Evolutionary conservation across 1,284 basidiomycete species (phyloP).

Genomic region (Sporisorium sorghi): DNA sequence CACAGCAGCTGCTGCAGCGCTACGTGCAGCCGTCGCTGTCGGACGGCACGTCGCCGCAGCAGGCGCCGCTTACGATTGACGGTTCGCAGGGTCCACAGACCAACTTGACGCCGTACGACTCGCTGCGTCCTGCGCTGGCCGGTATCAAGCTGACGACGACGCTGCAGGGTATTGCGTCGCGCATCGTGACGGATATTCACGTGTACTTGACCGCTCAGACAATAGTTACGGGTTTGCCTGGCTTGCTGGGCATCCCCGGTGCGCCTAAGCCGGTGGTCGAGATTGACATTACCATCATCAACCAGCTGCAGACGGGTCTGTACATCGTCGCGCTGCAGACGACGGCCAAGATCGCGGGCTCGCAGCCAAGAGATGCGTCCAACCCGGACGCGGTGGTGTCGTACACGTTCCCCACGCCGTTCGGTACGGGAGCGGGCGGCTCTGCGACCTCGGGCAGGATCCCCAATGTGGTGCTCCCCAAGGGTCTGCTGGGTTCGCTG

Average conservation of each 20-base stretch:
- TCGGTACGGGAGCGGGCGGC: constrained; percentile 18
- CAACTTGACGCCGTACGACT: constrained; percentile 76
- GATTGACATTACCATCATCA: constrained; percentile 42
- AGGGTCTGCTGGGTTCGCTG: constrained; percentile 51
- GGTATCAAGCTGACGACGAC: constrained; percentile 74
- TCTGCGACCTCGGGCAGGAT: constrained; percentile 33
- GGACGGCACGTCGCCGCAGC: constrained; percentile 25
- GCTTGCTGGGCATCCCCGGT: constrained; percentile 18
- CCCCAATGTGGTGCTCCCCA: constrained; percentile 46
- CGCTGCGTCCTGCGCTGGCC: constrained; percentile 75
- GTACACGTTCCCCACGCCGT: constrained; percentile 47
- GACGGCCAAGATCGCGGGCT: constrained; percentile 31
- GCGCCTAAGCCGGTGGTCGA: constrained; percentile 24
- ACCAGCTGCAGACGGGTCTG: constrained; percentile 40
- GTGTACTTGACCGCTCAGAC: constrained; percentile 48
- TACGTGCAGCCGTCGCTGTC: constrained; percentile 60
- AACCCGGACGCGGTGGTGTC: constrained; percentile 39
- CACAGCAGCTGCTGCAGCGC: constrained; percentile 71
- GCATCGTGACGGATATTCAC: constrained; percentile 53
- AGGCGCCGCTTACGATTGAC: constrained; percentile 34
- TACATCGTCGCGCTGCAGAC: constrained; percentile 46
- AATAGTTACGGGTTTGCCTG: constrained; percentile 32
- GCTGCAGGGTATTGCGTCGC: constrained; percentile 71
- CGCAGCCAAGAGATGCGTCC: constrained; percentile 19
- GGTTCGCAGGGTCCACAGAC: constrained; percentile 39